phyloP scores from a whole-genome alignment of 1,284 basidiomycete species.

The Erythrobasidium hasegawianum region DNA sequence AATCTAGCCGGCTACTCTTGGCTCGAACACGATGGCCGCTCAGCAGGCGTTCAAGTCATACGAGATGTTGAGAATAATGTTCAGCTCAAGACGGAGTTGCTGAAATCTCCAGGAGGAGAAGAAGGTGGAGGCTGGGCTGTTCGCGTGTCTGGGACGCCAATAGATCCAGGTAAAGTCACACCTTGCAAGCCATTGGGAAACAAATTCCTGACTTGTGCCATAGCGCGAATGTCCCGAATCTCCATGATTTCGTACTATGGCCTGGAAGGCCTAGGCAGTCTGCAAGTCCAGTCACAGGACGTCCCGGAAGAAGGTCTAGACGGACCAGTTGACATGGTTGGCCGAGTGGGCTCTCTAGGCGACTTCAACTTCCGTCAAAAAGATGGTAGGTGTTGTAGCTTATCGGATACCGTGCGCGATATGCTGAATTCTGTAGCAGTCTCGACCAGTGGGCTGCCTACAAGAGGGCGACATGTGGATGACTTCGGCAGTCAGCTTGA shows the following conservation, averaged over 20 bases:
- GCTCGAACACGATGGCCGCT: constrained; percentile 78
- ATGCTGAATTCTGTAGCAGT: constrained; percentile 50
- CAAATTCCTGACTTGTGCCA: neutral
- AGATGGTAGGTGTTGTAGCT: constrained; percentile 58
- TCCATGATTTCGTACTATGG: constrained; percentile 81
- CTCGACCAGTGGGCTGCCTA: constrained; percentile 58
- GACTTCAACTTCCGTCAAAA: constrained; percentile 74
- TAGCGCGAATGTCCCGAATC: constrained; percentile 59
- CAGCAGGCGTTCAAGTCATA: constrained; percentile 78
- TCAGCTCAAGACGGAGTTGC: constrained; percentile 72
- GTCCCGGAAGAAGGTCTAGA: constrained; percentile 70
- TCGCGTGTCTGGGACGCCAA: constrained; percentile 74
- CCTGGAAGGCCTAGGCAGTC: constrained; percentile 73
- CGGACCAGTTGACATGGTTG: constrained; percentile 64
- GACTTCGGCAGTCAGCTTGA: constrained; percentile 63
- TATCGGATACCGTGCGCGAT: no score
- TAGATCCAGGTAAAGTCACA: constrained; percentile 58
- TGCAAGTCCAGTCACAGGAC: constrained; percentile 70
- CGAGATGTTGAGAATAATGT: constrained; percentile 79
- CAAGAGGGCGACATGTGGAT: constrained; percentile 57
- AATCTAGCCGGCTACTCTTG: constrained; percentile 76
- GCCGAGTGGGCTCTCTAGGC: constrained; percentile 70
- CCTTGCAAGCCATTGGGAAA: no score
- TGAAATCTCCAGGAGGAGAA: constrained; percentile 73
- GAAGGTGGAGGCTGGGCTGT: constrained; percentile 87